Conservation (phyloP, 108 stramenopile species). For the Pseudonitzschia delicatissima region DNA sequence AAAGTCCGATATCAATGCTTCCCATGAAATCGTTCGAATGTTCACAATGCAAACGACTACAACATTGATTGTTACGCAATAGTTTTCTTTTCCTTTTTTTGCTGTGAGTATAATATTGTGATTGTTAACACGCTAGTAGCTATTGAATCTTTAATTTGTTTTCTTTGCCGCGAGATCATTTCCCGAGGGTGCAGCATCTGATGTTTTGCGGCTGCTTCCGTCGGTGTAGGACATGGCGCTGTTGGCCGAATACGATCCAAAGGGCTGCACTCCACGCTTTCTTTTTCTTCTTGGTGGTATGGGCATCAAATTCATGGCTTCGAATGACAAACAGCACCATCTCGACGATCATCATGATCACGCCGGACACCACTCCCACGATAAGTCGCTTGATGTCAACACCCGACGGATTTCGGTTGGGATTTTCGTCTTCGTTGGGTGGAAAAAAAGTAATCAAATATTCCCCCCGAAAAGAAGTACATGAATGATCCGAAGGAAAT, state of each 20-base stretch:
- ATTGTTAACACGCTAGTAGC: too few relatives aligned
- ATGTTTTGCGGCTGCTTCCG: neutral
- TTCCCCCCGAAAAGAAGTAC: constrained; percentile 73
- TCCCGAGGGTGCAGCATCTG: neutral
- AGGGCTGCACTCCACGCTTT: constrained; percentile 41
- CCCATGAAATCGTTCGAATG: too few relatives aligned
- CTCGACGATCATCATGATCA: constrained; percentile 81
- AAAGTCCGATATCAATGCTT: too few relatives aligned
- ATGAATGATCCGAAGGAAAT: constrained; percentile 80
- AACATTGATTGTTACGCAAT: too few relatives aligned
- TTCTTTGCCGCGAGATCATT: neutral
- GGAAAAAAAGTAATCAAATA: constrained; percentile 55
- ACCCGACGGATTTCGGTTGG: constrained; percentile 17
- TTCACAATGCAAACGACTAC: too few relatives aligned
- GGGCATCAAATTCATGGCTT: constrained; percentile 71
- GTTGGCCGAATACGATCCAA: constrained; percentile 37
- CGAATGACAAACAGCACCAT: constrained; percentile 88
- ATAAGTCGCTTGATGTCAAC: constrained; percentile 70
- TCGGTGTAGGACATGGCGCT: constrained; percentile 2
- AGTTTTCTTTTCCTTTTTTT: too few relatives aligned
- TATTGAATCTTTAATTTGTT: neutral
- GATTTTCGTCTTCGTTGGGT: neutral
- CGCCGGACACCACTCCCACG: constrained; percentile 70
- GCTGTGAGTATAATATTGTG: too few relatives aligned
- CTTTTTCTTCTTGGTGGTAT: constrained; percentile 58